These are phyloP conservation scores for Lycium ferocissimum DNA, from an alignment of 257 asterid species.

Conservation along the genomic window DNA sequence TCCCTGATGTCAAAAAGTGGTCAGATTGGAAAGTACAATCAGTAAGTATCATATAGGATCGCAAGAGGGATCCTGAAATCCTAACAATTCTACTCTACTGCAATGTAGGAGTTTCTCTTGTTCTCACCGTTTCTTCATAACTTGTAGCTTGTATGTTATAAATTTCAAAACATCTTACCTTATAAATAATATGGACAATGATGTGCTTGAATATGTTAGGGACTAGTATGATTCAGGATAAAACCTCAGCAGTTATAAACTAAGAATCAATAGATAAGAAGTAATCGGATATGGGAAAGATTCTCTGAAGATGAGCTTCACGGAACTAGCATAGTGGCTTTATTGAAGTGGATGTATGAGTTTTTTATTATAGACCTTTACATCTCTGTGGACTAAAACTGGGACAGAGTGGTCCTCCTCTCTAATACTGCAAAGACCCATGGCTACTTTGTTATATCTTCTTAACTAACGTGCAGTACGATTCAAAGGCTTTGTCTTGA, in stretches of 20 bases:
- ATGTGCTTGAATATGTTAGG: neutral
- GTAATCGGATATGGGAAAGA: neutral
- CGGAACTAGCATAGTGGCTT: constrained; percentile 25
- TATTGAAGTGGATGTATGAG: constrained; percentile 7
- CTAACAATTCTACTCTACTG: neutral
- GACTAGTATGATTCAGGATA: constrained; percentile 13
- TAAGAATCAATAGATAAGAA: neutral
- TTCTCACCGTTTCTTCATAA: neutral
- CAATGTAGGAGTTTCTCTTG: neutral
- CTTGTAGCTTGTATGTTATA: constrained; percentile 12
- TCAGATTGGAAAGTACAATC: constrained; percentile 14
- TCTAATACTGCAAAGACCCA: constrained; percentile 10
- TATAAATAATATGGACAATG: constrained; percentile 1
- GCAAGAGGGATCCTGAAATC: constrained; percentile 7
- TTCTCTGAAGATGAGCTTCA: constrained; percentile 3
- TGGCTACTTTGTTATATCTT: constrained; percentile 16
- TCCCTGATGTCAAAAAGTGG: constrained; percentile 9
- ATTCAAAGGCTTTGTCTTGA: constrained; percentile 17
- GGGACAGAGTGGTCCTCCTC: neutral
- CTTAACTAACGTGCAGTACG: neutral
- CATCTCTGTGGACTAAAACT: neutral
- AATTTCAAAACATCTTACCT: neutral
- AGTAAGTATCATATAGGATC: constrained; percentile 1
- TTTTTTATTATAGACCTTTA: neutral
- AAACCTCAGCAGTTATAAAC: neutral